A percentile compares a stretch with the other conserved stretches of the same genome.
Evolutionary conservation across 2,329 filamentous ascomycete genomes (phyloP).

Genomic region (Scedosporium boydii): DNA sequence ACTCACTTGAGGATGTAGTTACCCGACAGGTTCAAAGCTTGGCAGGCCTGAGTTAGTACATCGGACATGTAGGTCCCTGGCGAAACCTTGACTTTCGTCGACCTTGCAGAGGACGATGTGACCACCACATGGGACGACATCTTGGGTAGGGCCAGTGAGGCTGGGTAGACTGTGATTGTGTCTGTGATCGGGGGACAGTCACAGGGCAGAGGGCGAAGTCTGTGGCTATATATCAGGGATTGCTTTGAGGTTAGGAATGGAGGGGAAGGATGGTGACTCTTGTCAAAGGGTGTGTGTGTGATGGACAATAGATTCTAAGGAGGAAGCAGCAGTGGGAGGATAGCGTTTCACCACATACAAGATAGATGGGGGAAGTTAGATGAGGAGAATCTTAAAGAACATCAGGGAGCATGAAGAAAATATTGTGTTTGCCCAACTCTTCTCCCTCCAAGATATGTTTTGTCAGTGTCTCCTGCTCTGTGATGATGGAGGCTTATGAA

Average conservation of each 20-base stretch:
- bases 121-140: conserved; percentile 90
- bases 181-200: not conserved
- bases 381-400: not conserved
- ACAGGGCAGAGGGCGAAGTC: not conserved
- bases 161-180: not conserved
- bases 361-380: not conserved
- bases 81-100: conserved; percentile 72
- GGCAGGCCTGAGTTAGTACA: conserved; percentile 78
- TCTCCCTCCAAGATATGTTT: not conserved
- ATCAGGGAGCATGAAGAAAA: not conserved
- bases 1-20: conserved; percentile 73
- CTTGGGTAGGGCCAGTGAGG: not conserved
- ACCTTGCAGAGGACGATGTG: conserved; percentile 68
- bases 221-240: too few species aligned
- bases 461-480: not conserved
- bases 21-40: conserved; percentile 65
- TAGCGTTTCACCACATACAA: not conserved
- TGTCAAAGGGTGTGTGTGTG: too few species aligned
- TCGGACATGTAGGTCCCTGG: conserved; percentile 76
- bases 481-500: not conserved
- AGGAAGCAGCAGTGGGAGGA: not conserved
- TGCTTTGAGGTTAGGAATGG: too few species aligned
- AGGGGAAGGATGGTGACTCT: too few species aligned
- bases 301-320: too few species aligned
- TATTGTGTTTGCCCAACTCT: not conserved